Evolutionary conservation across 306 rosid genomes (phyloP), one percentile per base, ranked within the genome.

Genomic region (Fagus crenata): DNA sequence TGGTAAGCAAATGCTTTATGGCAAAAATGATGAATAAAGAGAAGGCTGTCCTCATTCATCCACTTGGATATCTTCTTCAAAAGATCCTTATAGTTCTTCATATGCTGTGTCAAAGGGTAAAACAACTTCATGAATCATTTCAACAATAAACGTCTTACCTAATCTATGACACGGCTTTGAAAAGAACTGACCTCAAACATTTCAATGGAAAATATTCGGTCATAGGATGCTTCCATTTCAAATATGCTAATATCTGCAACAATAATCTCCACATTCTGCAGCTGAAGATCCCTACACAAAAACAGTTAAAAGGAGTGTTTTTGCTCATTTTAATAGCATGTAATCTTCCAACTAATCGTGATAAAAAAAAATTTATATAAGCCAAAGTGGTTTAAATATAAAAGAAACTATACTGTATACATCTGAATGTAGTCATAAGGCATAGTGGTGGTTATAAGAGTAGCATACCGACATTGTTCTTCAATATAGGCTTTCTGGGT

Each of bases 11-110:
- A 86, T 65, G 85, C 67, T 82, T 90, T 90, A 71, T 94, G 97
- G 82, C 96, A 94, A 87, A 94, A 92, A 81, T 90, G 68, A 70
- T 89, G 89, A 82, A 92, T 88, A 87, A 92, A 92, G 33, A 94
- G 86, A 78, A 89, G 89, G 80, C 91, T 49, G 54, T 92, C 95
- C 77, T 88, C 87, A 77, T 92, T 88, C 97, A 92, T 85, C 98
- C 97, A 94, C 49, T 69, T 79, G 77, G 97, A 89, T 88, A 94
- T 94, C 87, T 92, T 94, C 78, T 90, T 88, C 73, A 92, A 90
- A 83, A 94, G 98, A 53, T 89, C 89, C 82, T 80, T 84, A 49
- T 94, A 94, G 87, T 94, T 94, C 90, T 94, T 94, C 98, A 94
- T 92, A 84, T 92, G 97, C 98, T 94, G 86, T 73, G 53, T 71